phyloP scores from a whole-genome alignment of 139 green algal genomes.

The Marvania coccoides region DNA sequence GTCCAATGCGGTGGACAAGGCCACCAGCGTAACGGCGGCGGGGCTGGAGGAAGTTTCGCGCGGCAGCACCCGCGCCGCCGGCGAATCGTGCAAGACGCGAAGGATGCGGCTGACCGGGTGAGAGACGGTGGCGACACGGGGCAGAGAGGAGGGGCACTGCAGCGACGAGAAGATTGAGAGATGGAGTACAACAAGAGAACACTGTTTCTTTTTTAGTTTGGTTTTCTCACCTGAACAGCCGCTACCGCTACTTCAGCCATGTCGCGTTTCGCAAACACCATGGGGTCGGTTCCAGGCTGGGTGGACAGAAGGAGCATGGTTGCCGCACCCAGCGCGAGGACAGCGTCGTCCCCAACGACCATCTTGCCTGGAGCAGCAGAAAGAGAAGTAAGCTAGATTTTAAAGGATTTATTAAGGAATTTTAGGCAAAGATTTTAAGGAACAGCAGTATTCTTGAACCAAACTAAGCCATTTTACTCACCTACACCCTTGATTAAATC shows the following conservation, averaged over 20 bases:
- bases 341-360: slow-evolving; percentile 2
- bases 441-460: background rate
- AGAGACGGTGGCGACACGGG: background rate
- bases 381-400: background rate
- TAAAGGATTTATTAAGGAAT: background rate
- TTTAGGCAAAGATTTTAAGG: background rate
- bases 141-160: background rate
- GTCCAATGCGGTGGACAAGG: slow-evolving; percentile 5
- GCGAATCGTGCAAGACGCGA: background rate
- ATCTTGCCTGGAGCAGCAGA: background rate
- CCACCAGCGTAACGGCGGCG: slow-evolving; percentile 3
- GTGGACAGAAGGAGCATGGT: slow-evolving; percentile 23
- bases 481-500: slow-evolving; percentile 8
- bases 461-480: background rate
- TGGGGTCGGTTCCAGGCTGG: slow-evolving; percentile 3
- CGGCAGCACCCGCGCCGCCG: background rate
- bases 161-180: background rate
- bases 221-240: slow-evolving; percentile 1
- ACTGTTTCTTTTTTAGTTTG: background rate
- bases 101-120: background rate
- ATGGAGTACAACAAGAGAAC: too few species aligned
- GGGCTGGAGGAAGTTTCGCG: slow-evolving; percentile 4
- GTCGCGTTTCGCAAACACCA: slow-evolving; percentile 4
- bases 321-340: slow-evolving; percentile 20
- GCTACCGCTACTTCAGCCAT: background rate